Evolutionary conservation across 2,329 filamentous ascomycete genomes (phyloP).

Genomic region (Beauveria bassiana): DNA sequence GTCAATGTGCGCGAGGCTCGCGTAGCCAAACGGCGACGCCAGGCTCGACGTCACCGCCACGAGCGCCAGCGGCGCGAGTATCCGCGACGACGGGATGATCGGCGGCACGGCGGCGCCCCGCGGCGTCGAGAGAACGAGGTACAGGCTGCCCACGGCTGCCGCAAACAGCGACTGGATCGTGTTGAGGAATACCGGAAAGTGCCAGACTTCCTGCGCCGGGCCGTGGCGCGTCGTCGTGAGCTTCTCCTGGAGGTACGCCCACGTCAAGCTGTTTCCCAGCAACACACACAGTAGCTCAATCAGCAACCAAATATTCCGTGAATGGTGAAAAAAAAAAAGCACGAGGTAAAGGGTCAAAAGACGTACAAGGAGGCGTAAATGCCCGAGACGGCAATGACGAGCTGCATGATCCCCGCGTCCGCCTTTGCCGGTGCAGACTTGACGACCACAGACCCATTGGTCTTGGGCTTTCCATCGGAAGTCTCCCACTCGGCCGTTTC

Average conservation of each 20-base stretch:
- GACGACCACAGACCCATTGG: conserved; percentile 20
- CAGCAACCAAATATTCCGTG: neutral
- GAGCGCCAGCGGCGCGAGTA: conserved; percentile 71
- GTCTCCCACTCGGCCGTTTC: conserved; percentile 30
- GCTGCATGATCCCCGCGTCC: conserved; percentile 61
- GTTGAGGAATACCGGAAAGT: conserved; percentile 90
- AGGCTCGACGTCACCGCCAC: conserved; percentile 84
- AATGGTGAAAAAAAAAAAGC: neutral
- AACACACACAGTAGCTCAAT: neutral
- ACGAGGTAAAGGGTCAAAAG: neutral
- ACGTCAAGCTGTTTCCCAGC: conserved; percentile 60
- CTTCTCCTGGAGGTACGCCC: conserved; percentile 94
- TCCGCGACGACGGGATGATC: conserved; percentile 69
- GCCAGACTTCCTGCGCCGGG: conserved; percentile 68
- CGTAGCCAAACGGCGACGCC: conserved; percentile 93
- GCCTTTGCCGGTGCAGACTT: conserved; percentile 25
- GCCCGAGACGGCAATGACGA: conserved; percentile 81
- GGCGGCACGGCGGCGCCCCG: conserved; percentile 37
- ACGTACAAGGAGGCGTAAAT: conserved; percentile 94
- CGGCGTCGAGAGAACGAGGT: conserved; percentile 62
- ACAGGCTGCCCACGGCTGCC: conserved; percentile 70
- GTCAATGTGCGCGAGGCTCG: conserved; percentile 85
- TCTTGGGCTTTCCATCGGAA: conserved; percentile 21
- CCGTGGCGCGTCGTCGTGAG: conserved; percentile 90
- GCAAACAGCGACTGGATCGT: conserved; percentile 91